A percentile compares a stretch with the other conserved stretches of the same genome.
Conservation (phyloP, 768 basidiomycete genomes). For the Stropharia rugosoannulata region DNA sequence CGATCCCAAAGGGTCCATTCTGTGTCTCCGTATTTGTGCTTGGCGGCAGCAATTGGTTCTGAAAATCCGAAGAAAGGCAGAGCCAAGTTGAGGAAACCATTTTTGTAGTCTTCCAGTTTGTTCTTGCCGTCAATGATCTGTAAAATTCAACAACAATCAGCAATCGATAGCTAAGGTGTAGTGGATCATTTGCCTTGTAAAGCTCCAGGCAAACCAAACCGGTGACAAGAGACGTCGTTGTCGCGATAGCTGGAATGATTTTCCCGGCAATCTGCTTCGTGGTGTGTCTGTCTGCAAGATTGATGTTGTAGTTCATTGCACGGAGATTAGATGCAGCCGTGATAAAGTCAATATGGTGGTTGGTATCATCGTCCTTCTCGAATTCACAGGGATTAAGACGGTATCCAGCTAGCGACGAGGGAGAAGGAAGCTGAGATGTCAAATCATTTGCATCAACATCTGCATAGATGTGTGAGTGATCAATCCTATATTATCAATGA, state of each 20-base stretch:
- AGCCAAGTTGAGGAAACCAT: slow-evolving; percentile 97
- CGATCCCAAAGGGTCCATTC: slow-evolving; percentile 99
- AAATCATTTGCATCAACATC: slow-evolving; percentile 58
- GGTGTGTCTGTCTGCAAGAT: slow-evolving; percentile 80
- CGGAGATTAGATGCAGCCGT: slow-evolving; percentile 96
- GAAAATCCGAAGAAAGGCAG: slow-evolving; percentile 99
- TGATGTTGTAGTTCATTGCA: slow-evolving; percentile 92
- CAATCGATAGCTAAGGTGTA: neutral
- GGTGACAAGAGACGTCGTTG: slow-evolving; percentile 94
- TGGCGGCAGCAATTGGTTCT: slow-evolving; percentile 88
- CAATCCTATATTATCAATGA: neutral
- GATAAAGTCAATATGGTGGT: slow-evolving; percentile 98
- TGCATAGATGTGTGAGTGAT: slow-evolving; percentile 19
- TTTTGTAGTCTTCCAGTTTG: slow-evolving; percentile 94
- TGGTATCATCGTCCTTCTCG: slow-evolving; percentile 98
- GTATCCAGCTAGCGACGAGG: slow-evolving; percentile 94
- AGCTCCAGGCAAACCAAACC: slow-evolving; percentile 95
- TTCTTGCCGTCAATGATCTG: slow-evolving; percentile 95
- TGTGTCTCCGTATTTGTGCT: slow-evolving; percentile 82
- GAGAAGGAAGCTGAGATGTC: slow-evolving; percentile 74
- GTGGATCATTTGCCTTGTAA: slow-evolving; percentile 70
- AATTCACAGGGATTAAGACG: slow-evolving; percentile 94
- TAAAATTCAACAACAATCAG: neutral
- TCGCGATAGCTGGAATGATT: slow-evolving; percentile 99
- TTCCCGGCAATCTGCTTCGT: slow-evolving; percentile 99